Conservation (phyloP, 129 eudicot genomes). For the Heracleum sosnowskyi region DNA sequence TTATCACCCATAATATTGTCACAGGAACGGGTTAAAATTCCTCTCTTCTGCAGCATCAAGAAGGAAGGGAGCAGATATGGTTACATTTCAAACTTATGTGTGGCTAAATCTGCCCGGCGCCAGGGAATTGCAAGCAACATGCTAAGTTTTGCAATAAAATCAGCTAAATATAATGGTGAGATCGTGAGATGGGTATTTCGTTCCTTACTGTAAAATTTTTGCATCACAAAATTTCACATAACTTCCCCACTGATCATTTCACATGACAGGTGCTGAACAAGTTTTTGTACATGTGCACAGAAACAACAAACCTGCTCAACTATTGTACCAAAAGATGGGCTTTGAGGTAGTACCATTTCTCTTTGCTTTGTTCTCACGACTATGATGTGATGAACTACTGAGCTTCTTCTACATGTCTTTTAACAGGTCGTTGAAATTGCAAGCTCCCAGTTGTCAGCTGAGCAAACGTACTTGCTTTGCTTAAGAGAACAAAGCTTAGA, state of each 20-base stretch:
- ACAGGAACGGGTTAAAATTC: conserved; percentile 57
- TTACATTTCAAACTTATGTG: conserved; percentile 74
- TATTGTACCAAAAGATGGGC: conserved; percentile 57
- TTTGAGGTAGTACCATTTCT: conserved; percentile 37
- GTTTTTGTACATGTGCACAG: conserved; percentile 75
- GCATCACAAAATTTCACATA: background rate
- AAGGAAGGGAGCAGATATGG: conserved; percentile 47
- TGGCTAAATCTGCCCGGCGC: conserved; percentile 70
- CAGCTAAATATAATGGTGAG: conserved; percentile 58
- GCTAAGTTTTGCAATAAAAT: conserved; percentile 52
- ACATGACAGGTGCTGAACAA: conserved; percentile 52
- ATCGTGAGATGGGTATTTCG: conserved; percentile 11
- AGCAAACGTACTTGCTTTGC: conserved; percentile 48
- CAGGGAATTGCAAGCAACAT: conserved; percentile 82
- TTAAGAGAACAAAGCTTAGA: conserved; percentile 14
- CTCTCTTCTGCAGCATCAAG: conserved; percentile 36
- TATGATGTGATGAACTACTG: background rate
- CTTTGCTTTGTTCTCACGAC: background rate
- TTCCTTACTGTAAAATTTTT: background rate
- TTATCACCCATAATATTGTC: background rate
- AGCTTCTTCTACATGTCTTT: conserved; percentile 9
- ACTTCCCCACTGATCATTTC: background rate
- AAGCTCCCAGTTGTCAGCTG: conserved; percentile 34
- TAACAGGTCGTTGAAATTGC: conserved; percentile 47
- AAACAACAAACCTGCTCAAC: conserved; percentile 53